These are phyloP conservation scores for Herpotrichia juniperi DNA, from an alignment of 2,329 filamentous ascomycete species.

Conservation along the genomic window DNA sequence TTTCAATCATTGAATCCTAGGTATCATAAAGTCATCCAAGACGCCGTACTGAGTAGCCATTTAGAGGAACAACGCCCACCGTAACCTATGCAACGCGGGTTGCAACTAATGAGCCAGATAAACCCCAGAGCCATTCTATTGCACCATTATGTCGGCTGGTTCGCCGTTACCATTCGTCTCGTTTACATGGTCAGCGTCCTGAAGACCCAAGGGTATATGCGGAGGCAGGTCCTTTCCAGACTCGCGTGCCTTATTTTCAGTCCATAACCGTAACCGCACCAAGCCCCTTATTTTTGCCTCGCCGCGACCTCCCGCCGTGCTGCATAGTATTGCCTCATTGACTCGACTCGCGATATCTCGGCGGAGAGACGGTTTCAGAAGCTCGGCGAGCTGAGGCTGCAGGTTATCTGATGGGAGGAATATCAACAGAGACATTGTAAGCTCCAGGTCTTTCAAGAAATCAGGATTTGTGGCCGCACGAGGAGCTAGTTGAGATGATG, in stretches of 20 bases:
- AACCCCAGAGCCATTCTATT: slow-evolving; percentile 11
- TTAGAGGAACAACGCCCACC: no score
- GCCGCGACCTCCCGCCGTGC: slow-evolving; percentile 70
- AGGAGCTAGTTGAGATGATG: slow-evolving; percentile 83
- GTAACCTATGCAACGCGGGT: no score
- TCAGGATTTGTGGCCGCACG: slow-evolving; percentile 80
- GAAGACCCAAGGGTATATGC: slow-evolving; percentile 50
- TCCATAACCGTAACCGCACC: slow-evolving; percentile 83
- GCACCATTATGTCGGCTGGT: slow-evolving; percentile 43
- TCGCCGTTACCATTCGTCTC: slow-evolving; percentile 41
- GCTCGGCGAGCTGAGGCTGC: slow-evolving; percentile 73
- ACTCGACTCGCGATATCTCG: slow-evolving; percentile 85
- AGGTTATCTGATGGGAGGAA: slow-evolving; percentile 77
- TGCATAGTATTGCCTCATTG: slow-evolving; percentile 83
- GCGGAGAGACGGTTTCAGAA: slow-evolving; percentile 81
- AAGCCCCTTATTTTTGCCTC: slow-evolving; percentile 84
- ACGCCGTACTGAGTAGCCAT: no score
- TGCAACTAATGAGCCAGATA: no score
- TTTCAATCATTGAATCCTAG: background rate
- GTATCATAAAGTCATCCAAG: slow-evolving; percentile 2
- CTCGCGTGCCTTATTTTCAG: slow-evolving; percentile 67
- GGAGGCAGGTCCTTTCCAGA: slow-evolving; percentile 50
- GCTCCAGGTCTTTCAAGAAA: slow-evolving; percentile 86
- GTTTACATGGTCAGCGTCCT: slow-evolving; percentile 34
- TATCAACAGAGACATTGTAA: slow-evolving; percentile 90